Conservation (phyloP, 2,329 filamentous ascomycete genomes). For the Phaeosphaeriaceae sp. region DNA sequence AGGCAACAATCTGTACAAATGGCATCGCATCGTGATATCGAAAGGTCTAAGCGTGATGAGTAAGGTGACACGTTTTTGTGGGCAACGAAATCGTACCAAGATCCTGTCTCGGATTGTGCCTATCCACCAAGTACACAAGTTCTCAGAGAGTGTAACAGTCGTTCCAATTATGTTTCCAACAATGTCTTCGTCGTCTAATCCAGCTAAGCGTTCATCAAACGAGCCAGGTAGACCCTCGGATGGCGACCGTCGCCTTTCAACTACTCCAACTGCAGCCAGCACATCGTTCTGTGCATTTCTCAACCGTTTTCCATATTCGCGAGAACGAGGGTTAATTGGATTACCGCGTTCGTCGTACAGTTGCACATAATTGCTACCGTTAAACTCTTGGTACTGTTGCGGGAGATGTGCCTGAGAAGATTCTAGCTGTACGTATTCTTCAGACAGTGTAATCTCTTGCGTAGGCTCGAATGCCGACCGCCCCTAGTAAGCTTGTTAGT, state of each 20-base stretch:
- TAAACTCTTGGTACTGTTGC: constrained; percentile 26
- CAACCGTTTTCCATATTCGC: constrained; percentile 48
- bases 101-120: constrained; percentile 38
- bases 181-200: constrained; percentile 39
- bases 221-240: constrained; percentile 34
- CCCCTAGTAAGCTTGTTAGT: constrained; percentile 41
- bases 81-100: constrained; percentile 17
- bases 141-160: constrained; percentile 30
- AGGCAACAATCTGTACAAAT: constrained; percentile 34
- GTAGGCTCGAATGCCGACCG: constrained; percentile 51
- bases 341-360: constrained; percentile 54
- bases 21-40: constrained; percentile 27
- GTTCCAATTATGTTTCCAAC: constrained; percentile 35
- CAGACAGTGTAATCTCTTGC: constrained; percentile 23
- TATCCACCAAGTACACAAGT: constrained; percentile 46
- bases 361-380: constrained; percentile 42
- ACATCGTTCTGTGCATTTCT: constrained; percentile 57
- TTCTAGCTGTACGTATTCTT: constrained; percentile 37
- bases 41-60: constrained; percentile 31
- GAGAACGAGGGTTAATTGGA: constrained; percentile 51
- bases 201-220: constrained; percentile 34
- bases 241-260: constrained; percentile 47
- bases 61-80: neutral
- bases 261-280: constrained; percentile 55
- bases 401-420: constrained; percentile 33